These are phyloP conservation scores for Dryas drummondii DNA, from an alignment of 306 rosid genomes.

Conservation along the genomic window DNA sequence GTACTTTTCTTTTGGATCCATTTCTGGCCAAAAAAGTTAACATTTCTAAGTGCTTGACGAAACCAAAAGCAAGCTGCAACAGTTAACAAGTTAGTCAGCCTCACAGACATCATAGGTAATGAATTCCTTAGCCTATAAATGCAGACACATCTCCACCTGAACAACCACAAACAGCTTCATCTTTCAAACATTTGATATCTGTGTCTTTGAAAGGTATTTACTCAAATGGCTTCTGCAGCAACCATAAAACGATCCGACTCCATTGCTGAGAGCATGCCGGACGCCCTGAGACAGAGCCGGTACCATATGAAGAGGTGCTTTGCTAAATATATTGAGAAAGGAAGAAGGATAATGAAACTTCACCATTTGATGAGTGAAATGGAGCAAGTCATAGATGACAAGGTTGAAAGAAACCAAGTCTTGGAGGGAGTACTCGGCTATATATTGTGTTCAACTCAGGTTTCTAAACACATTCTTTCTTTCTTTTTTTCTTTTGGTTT, in stretches of 20 bases:
- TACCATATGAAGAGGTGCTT: constrained; percentile 82
- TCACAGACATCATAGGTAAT: not conserved
- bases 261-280: constrained; percentile 62
- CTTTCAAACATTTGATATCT: constrained; percentile 12
- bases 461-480: constrained; percentile 10
- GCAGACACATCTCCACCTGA: constrained; percentile 9
- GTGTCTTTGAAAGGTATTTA: not conserved
- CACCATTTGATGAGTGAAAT: constrained; percentile 72
- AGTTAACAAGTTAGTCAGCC: not conserved
- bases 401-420: constrained; percentile 49
- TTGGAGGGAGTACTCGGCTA: constrained; percentile 71
- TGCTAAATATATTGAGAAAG: constrained; percentile 69
- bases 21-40: constrained; percentile 10
- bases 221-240: constrained; percentile 47
- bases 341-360: constrained; percentile 65
- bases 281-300: constrained; percentile 73
- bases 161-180: constrained; percentile 9
- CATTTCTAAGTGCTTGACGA: constrained; percentile 21
- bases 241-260: constrained; percentile 48
- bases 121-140: constrained; percentile 19
- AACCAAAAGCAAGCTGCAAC: constrained; percentile 21
- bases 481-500: not conserved
- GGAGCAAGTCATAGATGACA: constrained; percentile 62
- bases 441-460: constrained; percentile 72
- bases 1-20: constrained; percentile 13